Evolutionary conservation across 352 stramenopile species (phyloP).

Genomic region (Globisporangium megalacanthum): DNA sequence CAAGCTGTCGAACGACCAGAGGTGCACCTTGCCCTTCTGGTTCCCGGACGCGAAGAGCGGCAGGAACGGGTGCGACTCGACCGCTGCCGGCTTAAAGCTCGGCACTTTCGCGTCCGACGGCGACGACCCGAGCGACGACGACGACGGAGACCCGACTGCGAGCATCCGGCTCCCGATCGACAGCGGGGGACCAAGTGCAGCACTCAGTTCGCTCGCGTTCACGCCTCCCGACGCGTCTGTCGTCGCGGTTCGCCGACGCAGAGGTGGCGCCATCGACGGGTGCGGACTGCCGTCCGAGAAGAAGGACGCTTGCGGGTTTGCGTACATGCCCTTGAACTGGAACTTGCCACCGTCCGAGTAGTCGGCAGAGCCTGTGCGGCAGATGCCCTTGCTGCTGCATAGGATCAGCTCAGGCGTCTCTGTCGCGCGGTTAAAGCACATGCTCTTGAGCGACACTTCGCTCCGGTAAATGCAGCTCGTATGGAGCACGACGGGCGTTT

Average conservation of each 20-base stretch:
- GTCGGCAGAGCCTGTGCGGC: conserved; percentile 51
- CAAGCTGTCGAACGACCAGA: conserved; percentile 83
- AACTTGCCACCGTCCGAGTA: conserved; percentile 69
- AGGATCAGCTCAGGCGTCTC: conserved; percentile 61
- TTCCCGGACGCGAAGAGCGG: conserved; percentile 79
- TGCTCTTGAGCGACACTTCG: conserved; percentile 78
- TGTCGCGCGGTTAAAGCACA: conserved; percentile 70
- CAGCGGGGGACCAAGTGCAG: conserved; percentile 10
- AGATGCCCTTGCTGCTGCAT: conserved; percentile 74
- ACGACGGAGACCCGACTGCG: conserved; percentile 12
- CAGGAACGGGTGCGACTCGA: conserved; percentile 73
- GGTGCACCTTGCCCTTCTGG: conserved; percentile 70
- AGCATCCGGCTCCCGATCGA: conserved; percentile 20
- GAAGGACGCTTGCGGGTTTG: conserved; percentile 34
- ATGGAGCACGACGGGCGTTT: conserved; percentile 27
- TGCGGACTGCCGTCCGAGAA: conserved; percentile 20
- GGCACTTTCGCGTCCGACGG: conserved; percentile 38
- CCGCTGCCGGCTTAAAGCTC: conserved; percentile 71
- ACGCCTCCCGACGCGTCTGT: conserved; percentile 5
- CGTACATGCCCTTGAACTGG: conserved; percentile 80
- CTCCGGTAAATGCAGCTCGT: conserved; percentile 71
- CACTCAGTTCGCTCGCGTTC: conserved; percentile 7
- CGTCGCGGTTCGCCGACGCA: conserved; percentile 18
- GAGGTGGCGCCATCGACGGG: conserved; percentile 12
- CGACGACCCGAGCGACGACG: conserved; percentile 10